Conservation (phyloP, 495 filamentous ascomycete genomes). For the Rhizodiscina lignyota region DNA sequence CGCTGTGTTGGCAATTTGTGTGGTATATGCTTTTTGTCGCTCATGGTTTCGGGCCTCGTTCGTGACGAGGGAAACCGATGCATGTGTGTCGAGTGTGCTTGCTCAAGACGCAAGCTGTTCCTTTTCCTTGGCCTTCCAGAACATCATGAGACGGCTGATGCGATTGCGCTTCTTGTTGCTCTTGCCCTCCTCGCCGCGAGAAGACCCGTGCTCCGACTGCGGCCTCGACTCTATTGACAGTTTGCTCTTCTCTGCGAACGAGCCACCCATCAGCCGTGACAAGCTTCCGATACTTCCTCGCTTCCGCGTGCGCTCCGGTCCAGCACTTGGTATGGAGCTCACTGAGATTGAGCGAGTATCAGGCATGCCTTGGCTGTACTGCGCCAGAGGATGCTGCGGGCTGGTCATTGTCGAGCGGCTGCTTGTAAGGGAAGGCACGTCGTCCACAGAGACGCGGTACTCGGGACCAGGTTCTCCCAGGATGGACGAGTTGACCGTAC, state of each 20-base stretch:
- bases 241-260: conserved; percentile 65
- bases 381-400: conserved; percentile 24
- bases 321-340: conserved; percentile 27
- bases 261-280: conserved; percentile 60
- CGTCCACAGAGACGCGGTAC: conserved; percentile 57
- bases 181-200: conserved; percentile 17
- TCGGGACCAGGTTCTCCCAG: conserved; percentile 47
- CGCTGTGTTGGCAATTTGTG: no score
- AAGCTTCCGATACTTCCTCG: conserved; percentile 74
- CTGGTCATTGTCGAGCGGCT: conserved; percentile 76
- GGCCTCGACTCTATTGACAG: conserved; percentile 55
- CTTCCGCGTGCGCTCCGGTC: conserved; percentile 30
- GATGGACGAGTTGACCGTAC: conserved; percentile 33
- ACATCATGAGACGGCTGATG: conserved; percentile 67
- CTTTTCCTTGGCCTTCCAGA: conserved; percentile 44
- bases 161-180: conserved; percentile 44
- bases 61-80: no score
- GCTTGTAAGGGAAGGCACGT: conserved; percentile 74
- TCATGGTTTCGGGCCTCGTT: no score
- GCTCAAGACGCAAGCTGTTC: no score
- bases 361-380: conserved; percentile 24
- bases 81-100: no score
- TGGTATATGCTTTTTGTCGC: no score
- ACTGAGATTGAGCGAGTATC: conserved; percentile 51
- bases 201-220: conserved; percentile 36